Evolutionary conservation across 2,329 filamentous ascomycete genomes (phyloP).

Genomic region (Dothistroma septosporum): DNA sequence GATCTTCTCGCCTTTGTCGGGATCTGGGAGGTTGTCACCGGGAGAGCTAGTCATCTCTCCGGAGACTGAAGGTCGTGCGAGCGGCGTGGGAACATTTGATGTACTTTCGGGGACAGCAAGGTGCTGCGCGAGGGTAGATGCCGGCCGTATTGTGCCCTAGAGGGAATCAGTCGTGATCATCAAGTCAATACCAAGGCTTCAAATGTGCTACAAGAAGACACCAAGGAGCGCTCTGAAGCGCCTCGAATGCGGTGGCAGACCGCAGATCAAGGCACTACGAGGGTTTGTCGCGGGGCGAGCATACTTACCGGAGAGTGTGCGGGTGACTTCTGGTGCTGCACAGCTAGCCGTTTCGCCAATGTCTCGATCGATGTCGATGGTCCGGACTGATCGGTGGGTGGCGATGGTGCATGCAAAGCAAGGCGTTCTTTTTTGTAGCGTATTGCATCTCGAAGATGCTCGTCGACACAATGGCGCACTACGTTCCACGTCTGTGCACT

Average conservation of each 20-base stretch:
- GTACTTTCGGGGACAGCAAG: constrained; percentile 39
- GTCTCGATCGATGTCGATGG: constrained; percentile 15
- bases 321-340: constrained; percentile 20
- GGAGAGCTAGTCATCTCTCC: constrained; percentile 7
- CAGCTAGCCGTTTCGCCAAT: constrained; percentile 16
- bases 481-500: constrained; percentile 59
- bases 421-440: not conserved
- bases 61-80: constrained; percentile 40
- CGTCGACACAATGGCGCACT: constrained; percentile 48
- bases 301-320: constrained; percentile 1
- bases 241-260: not conserved
- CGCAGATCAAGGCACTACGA: not conserved
- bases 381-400: not conserved
- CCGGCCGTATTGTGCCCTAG: constrained; percentile 19
- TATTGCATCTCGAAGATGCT: constrained; percentile 44
- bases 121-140: constrained; percentile 24
- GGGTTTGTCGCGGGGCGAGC: not conserved
- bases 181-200: not conserved
- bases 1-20: constrained; percentile 24
- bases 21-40: constrained; percentile 25
- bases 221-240: not conserved
- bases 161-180: constrained; percentile 3
- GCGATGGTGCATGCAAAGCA: not conserved
- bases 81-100: constrained; percentile 53
- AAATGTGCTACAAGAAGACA: not conserved